Evolutionary conservation across 2,329 filamentous ascomycete species (phyloP), one percentile per base, ranked within the genome.

Genomic region (Xylariaceae sp.): DNA sequence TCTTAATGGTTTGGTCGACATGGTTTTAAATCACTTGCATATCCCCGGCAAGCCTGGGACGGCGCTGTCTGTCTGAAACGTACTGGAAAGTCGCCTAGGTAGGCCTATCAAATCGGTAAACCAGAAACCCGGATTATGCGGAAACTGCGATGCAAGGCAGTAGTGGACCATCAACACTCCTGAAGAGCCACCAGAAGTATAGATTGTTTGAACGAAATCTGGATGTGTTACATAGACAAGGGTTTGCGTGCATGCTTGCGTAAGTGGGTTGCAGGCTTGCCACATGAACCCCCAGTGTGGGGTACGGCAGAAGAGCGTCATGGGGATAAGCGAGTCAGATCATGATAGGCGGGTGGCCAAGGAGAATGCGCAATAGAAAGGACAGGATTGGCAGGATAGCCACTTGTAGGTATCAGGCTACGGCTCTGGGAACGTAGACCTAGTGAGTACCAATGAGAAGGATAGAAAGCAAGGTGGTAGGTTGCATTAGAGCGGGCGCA

Each of bases 281-380:
- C 50, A 46, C 49, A 53, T 50, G 49, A 62, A 61, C 52, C 59
- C 48, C 52, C 49, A 52, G 44, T 59, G 56, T 59, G 51, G 51
- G 58, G 58, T 61, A 55, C 47, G 46, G 41, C 43, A 45, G 41
- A 17, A 23, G 21, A n/a, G 33, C 40, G 41, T 49, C 52, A 51
- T 56, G 51, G 57, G 53, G 29, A 41, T 53, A 46, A 40, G 52
- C 41, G 40, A 53, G 49, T 50, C 41, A 45, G 33, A 49, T 49
- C n/a, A 36, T 45, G 12, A 53, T 36, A n/a, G 29, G 37, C 40
- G 24, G 19, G 28, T n/a, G 29, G 28, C 33, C 14, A 21, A 29
- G 21, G 45, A 26, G 3, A 34, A 29, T 33, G 24, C 11, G 23
- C 16, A 14, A 3, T 4, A 3, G 7, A 36, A 12, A 17, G 16